Conservation (phyloP, 768 basidiomycete genomes). For the Lactarius vividus region DNA sequence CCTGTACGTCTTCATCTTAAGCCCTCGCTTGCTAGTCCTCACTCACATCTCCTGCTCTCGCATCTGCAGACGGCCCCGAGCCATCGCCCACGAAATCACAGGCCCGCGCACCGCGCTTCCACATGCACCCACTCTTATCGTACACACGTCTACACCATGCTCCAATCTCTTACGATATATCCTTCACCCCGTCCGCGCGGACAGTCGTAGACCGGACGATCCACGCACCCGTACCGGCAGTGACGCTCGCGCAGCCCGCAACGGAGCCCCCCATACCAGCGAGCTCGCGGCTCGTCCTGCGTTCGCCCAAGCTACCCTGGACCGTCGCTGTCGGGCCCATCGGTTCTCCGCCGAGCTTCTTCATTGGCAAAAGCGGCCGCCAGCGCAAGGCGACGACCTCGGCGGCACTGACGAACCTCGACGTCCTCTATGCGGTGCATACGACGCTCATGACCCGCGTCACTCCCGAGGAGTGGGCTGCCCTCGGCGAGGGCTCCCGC, state of each 20-base stretch:
- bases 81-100: slow-evolving; percentile 32
- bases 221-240: slow-evolving; percentile 50
- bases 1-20: slow-evolving; percentile 38
- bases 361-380: slow-evolving; percentile 26
- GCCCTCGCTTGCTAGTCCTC: not conserved
- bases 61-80: slow-evolving; percentile 12
- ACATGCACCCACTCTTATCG: slow-evolving; percentile 66
- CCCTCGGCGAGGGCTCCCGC: slow-evolving; percentile 52
- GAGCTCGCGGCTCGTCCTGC: slow-evolving; percentile 49
- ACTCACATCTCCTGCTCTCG: not conserved
- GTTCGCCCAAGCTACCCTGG: slow-evolving; percentile 61
- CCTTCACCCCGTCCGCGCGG: slow-evolving; percentile 53
- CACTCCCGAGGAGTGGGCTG: slow-evolving; percentile 63
- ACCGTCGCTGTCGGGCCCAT: slow-evolving; percentile 47
- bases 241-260: slow-evolving; percentile 59
- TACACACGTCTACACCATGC: slow-evolving; percentile 53
- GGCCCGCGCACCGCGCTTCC: slow-evolving; percentile 38
- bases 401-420: slow-evolving; percentile 53
- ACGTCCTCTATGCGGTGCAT: slow-evolving; percentile 60
- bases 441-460: slow-evolving; percentile 53
- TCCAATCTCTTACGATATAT: slow-evolving; percentile 61
- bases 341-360: slow-evolving; percentile 31
- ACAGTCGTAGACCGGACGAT: slow-evolving; percentile 57
- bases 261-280: slow-evolving; percentile 55
- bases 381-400: slow-evolving; percentile 19